These are phyloP conservation scores for Castanea mollissima DNA, from an alignment of 306 rosid genomes.

Conservation along the genomic window DNA sequence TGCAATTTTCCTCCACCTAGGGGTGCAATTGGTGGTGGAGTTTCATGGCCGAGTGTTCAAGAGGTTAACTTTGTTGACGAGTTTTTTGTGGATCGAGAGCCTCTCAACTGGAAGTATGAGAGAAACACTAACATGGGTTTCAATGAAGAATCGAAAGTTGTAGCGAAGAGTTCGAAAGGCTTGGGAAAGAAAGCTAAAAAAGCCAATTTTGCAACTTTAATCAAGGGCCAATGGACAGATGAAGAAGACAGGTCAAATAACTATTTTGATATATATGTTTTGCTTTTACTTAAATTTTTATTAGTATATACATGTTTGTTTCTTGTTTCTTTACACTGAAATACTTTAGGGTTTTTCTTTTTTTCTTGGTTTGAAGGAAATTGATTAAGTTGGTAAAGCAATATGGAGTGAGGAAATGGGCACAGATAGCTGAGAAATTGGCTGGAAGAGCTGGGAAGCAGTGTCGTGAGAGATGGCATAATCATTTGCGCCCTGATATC, in stretches of 20 bases:
- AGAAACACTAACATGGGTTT: slow-evolving; percentile 19
- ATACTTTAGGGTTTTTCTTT: not conserved
- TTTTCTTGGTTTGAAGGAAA: slow-evolving; percentile 37
- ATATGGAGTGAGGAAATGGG: slow-evolving; percentile 82
- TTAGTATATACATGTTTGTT: not conserved
- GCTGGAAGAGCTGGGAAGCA: slow-evolving; percentile 89
- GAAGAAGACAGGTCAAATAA: slow-evolving; percentile 78
- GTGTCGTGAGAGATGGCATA: slow-evolving; percentile 95
- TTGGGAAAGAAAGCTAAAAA: slow-evolving; percentile 45
- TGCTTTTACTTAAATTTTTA: not conserved
- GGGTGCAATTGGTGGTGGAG: slow-evolving; percentile 30
- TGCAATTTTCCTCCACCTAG: not conserved
- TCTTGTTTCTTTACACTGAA: not conserved
- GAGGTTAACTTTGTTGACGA: slow-evolving; percentile 23
- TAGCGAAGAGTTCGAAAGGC: slow-evolving; percentile 16
- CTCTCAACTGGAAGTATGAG: slow-evolving; percentile 27
- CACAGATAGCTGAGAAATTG: slow-evolving; percentile 73
- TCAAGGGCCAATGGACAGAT: slow-evolving; percentile 88
- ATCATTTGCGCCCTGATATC: slow-evolving; percentile 91
- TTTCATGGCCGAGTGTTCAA: slow-evolving; percentile 24
- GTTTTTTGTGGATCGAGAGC: slow-evolving; percentile 23
- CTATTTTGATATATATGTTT: not conserved
- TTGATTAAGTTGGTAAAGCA: slow-evolving; percentile 69
- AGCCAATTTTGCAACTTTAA: slow-evolving; percentile 30
- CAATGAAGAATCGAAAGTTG: slow-evolving; percentile 13